Evolutionary conservation across 179 eudicot genomes (phyloP), one percentile per base, ranked within the genome.

Genomic region (Monotropa hypopitys): DNA sequence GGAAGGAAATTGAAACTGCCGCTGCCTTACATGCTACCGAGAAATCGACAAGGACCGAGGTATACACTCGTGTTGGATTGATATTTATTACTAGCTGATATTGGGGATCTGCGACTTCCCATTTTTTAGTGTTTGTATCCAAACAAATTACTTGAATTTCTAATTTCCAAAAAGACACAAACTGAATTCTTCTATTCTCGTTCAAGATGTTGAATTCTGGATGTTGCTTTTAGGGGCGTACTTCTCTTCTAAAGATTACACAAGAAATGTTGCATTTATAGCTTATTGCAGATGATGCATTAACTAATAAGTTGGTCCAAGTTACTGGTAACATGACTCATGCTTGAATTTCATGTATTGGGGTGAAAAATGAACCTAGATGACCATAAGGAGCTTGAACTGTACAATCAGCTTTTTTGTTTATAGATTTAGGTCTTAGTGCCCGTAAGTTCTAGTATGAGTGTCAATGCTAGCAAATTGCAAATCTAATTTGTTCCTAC

Each of bases 31-130:
- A 33, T 56, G 20, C 32, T 57, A 12, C 47, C 61, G 87, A 84
- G 26, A 80, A n/a, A 51, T 78, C 83, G 15, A 43, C 79, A n/a
- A 86, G 76, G 76, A 84, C 49, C 70, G 86, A 88, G 89, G 91
- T 88, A 85, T n/a, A n/a, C 43, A 23, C 9, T 32, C n/a, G 20
- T 38, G 49, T 30, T 50, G 40, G 47, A 7, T 33, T 46, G 65
- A 56, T 26, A 28, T 28, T 49, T 3, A 23, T 68, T 61, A 59
- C 66, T 59, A 59, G 35, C 66, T 59, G 35, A 16, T 59, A 59
- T 59, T 59, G 66, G 26, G 66, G 28, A 61, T 33, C 66, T 26
- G 38, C 18, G 38, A 61, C 66, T 61, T 28, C 66, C 30, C 28
- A 33, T 26, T 61, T 56, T 61, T 28, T 4, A 59, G 18, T 4